Base-by-base conservation (phyloP, 2,329 filamentous ascomycete species). In the Fusarium avenaceum region DNA sequence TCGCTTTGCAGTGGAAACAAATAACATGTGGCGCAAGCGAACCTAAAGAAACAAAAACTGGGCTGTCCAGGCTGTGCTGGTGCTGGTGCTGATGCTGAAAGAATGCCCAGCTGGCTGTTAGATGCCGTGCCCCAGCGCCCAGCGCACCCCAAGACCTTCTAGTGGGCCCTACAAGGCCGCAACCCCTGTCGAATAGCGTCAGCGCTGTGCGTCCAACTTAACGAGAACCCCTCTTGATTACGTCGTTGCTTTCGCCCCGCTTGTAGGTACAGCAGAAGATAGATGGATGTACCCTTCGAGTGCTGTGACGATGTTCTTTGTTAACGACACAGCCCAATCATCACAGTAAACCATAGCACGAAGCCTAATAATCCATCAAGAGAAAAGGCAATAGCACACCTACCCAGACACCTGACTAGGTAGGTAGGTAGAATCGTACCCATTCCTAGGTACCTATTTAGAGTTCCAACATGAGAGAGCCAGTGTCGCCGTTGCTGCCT, bases 171-270 rank as follows among this genome's bases (percentile, higher is more conserved):
- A 39, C 44, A 52, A 57, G 61, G 61, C 26, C 48, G 20, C 9
- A 9, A 65, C 45, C 68, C 68, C 48, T 71, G 68, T 57, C 51
- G 44, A 45, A 68, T 64, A 72, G 69, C 67, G 71, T 73, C 71
- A 70, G 63, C 56, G 66, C 54, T 59, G 50, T 71, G 57, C 38
- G 38, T 60, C 51, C 63, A 57, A 59, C 50, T 65, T 55, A 40
- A 51, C 35, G 38, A 56, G 40, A 66, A 67, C 67, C 67, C 66
- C 66, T 72, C 70, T 52, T 52, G 50, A 72, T 73, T 73, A 73
- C 71, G 71, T 73, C 71, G 71, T 73, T 72, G 54, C 48, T 58
- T 45, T 62, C 52, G 61, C 61, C 59, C 61, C 61, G 44, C 61
- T 53, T 60, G 47, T 19, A 19, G 19, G 19, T 61, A 38, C 39